Evolutionary conservation across 2,329 filamentous ascomycete genomes (phyloP), one percentile per base, ranked within the genome.

Genomic region (Pseudocercospora musae): DNA sequence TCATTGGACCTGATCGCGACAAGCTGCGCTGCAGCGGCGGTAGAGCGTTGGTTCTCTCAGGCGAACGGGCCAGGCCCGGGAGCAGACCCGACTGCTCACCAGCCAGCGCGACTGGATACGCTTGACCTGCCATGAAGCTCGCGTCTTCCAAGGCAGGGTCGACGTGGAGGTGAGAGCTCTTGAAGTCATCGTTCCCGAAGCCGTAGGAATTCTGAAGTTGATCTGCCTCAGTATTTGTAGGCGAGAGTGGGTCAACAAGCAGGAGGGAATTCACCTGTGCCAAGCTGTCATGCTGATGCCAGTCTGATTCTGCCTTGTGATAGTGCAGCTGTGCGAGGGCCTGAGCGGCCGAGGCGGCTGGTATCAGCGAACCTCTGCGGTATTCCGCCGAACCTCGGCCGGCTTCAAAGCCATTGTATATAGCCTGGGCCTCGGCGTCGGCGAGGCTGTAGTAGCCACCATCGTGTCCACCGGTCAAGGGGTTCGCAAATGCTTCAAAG

Each of bases 291-390:
- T 87, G 88, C 67, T 95, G 37, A 40, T 40, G 92, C 85, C 88
- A 90, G 62, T 92, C 89, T 44, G 85, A 82, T 62, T 91, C 89
- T 64, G 88, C 82, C 70, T 91, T 91, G 74, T 94, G 87, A 72
- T 87, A 88, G 74, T 91, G 88, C 71, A 98, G 83, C 80, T 96
- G 91, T 50, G 93, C 91, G 64, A 98, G 82, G 50, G 91, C 92
- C 57, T 91, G 91, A 52, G 93, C 93, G 59, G 93, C 93, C 70
- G 87, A 91, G 61, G 88, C 88, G 62, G 89, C 86, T 71, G 85
- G 88, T 71, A 85, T 83, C 75, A 85, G 81, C 71, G 82, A 85
- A 76, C 83, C 82, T 70, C 88, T 81, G 73, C 85, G 77, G 77
- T 87, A 83, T 67, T 95, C 90, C 68, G 93, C 91, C 54, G 85